Base-by-base conservation (phyloP, 140 eudicot genomes). In the Ambrosia hybrid region DNA sequence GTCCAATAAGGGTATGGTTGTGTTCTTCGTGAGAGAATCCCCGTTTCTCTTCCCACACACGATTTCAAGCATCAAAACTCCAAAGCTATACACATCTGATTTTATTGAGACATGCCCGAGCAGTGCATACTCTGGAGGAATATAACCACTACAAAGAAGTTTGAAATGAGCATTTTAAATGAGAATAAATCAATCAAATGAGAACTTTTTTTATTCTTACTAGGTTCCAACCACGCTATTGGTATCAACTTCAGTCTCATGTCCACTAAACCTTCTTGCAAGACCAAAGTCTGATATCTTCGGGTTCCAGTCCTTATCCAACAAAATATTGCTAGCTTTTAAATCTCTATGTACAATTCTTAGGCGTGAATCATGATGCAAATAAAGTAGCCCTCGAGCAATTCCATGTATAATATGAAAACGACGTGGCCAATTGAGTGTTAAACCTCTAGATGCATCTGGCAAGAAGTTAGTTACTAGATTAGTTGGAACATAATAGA, bases 231-330 rank as follows among this genome's bases (percentile, higher is more conserved):
- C 67, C 49, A 70, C 71, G 8, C 46, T 61, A 38, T 45, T 51
- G 2, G 76, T 77, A 14, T 51, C 51, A 4, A 49, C 67, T 61
- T 16, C 51, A 9, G 14, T 51, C 2, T 72, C 73, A 34, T 65
- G 37, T 65, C 63, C 82, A 9, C n/a, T 55, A 65, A 78, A 53
- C 68, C 38, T 48, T 79, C 83, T 73, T 16, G 79, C 83, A 58
- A 67, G 49, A 1, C 79, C 79, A 79, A 79, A 79, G 21, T 79
- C 79, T 13, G 83, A 79, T 66, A 79, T 73, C 45, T 67, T 79
- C 2, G 83, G 83, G 65, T 73, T 79, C 83, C 73, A 65, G 10
- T 79, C 74, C 9, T 45, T 38, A 51, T 79, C 83, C 39, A 79
- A 4, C 64, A 77, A 53, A 69, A 77, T 61, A 51, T 77, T 77